Percentiles rank a stretch among this genome's conserved stretches.
Evolutionary conservation across 441 rosid species (phyloP).

Genomic region (Pelargonium citronellum): DNA sequence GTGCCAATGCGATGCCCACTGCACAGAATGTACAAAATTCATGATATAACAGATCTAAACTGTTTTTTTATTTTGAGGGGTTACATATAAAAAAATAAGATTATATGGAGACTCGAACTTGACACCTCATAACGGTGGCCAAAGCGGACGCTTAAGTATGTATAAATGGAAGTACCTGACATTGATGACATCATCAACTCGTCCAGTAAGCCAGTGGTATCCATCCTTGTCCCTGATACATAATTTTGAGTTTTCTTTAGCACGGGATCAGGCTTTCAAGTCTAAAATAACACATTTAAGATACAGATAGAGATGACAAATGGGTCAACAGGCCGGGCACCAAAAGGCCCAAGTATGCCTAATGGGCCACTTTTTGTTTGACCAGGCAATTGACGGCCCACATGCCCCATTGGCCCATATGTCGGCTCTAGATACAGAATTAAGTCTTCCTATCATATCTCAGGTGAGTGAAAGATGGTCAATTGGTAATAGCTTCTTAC

Average conservation of each 20-base stretch:
- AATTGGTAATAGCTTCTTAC: constrained; percentile 24
- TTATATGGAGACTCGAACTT: too few species aligned
- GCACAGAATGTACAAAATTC: constrained; percentile 16
- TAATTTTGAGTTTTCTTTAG: neutral
- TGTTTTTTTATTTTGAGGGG: neutral
- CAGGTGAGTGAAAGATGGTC: neutral
- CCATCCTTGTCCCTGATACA: constrained; percentile 91
- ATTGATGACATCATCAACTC: constrained; percentile 98
- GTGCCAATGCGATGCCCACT: constrained; percentile 99
- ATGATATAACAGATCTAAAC: neutral
- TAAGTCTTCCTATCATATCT: too few species aligned
- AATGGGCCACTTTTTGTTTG: too few species aligned
- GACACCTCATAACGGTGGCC: too few species aligned
- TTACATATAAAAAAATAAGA: too few species aligned
- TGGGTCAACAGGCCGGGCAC: too few species aligned
- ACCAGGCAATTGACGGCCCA: too few species aligned
- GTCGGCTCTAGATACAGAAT: too few species aligned
- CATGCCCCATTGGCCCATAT: too few species aligned
- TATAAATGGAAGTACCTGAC: constrained; percentile 52
- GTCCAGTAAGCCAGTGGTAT: constrained; percentile 96
- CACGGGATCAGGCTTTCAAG: too few species aligned
- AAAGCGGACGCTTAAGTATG: neutral
- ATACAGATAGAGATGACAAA: neutral
- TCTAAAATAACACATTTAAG: neutral
- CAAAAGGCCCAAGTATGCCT: too few species aligned